phyloP scores from a whole-genome alignment of 495 filamentous ascomycete species.

The Talaromyces nanjingensis region DNA sequence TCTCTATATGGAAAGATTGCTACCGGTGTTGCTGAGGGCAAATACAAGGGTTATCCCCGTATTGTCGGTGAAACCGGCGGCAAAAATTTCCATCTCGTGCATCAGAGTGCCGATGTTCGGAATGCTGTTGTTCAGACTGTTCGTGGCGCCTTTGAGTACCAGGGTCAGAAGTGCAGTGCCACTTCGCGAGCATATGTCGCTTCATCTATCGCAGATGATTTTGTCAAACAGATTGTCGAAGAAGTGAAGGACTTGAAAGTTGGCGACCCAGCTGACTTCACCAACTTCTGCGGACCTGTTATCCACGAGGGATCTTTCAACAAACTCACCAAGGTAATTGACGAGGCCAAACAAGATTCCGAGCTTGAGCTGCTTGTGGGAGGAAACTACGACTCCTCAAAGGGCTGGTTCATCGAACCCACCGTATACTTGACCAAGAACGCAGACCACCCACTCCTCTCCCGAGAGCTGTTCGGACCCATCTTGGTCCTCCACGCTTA shows the following conservation, averaged over 20 bases:
- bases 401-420: slow-evolving; percentile 62
- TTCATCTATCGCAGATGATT: slow-evolving; percentile 59
- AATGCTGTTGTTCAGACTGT: slow-evolving; percentile 78
- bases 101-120: slow-evolving; percentile 62
- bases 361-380: slow-evolving; percentile 56
- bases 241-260: slow-evolving; percentile 61
- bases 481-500: slow-evolving; percentile 55
- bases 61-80: slow-evolving; percentile 84
- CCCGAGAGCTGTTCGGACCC: slow-evolving; percentile 59
- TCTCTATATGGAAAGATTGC: slow-evolving; percentile 71
- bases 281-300: slow-evolving; percentile 53
- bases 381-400: slow-evolving; percentile 50
- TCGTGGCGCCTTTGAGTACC: slow-evolving; percentile 82
- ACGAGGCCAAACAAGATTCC: slow-evolving; percentile 53
- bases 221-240: slow-evolving; percentile 52
- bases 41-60: slow-evolving; percentile 70
- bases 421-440: slow-evolving; percentile 62
- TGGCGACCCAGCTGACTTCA: slow-evolving; percentile 61
- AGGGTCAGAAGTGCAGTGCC: slow-evolving; percentile 86
- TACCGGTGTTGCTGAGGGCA: slow-evolving; percentile 60
- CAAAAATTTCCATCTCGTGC: slow-evolving; percentile 88
- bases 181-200: slow-evolving; percentile 72
- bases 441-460: slow-evolving; percentile 54
- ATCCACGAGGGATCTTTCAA: slow-evolving; percentile 50
- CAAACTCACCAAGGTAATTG: slow-evolving; percentile 48